Base-by-base conservation (phyloP, 2,329 filamentous ascomycete species). In the Didymellaceae sp. region DNA sequence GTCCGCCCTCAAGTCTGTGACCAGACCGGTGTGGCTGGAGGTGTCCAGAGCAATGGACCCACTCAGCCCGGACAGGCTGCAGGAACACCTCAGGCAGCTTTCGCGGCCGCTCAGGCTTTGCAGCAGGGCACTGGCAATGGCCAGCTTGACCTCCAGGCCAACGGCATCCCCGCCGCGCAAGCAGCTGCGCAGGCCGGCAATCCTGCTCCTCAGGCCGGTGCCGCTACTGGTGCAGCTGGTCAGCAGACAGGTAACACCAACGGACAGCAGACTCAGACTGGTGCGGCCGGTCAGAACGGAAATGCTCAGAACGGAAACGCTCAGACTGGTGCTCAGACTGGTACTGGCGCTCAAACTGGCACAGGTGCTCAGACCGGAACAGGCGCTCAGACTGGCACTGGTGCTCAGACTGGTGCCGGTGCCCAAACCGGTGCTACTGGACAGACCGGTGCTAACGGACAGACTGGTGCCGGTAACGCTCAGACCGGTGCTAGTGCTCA, bases 1-100 rank as follows among this genome's bases (percentile, higher is more conserved):
- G 57, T 71, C 21, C 65, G 68, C 24, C 68, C 68, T 24, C 55
- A 56, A 8, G 66, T 57, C 25, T 71, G 68, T 45, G 61, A 71
- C 45, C 59, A 69, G 52, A 71, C 66, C 25, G 68, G 68, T 67
- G 58, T 71, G 22, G 51, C 54, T n/a, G 63, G 65, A 21, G 68
- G 68, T 54, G 66, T 71, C 21, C 68, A 71, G 52, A 52, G 52
- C 17, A 42, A 48, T 10, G 68, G 68, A 13, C 34, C 63, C 26
- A 71, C 68, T 18, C 62, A 45, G 42, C 68, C 65, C 24, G 67
- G 67, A 20, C 51, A 61, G 40, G 39, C 63, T 4, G 64, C 68
- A 28, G 67, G 67, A 50, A 67, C 62, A 32, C 67, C 67, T 5
- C 62, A 65, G 13, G 62, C 62, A 28, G 67, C 67, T 31, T 69